These are phyloP conservation scores for Penstemon newberryi DNA, from an alignment of 257 asterid species.

Conservation along the genomic window DNA sequence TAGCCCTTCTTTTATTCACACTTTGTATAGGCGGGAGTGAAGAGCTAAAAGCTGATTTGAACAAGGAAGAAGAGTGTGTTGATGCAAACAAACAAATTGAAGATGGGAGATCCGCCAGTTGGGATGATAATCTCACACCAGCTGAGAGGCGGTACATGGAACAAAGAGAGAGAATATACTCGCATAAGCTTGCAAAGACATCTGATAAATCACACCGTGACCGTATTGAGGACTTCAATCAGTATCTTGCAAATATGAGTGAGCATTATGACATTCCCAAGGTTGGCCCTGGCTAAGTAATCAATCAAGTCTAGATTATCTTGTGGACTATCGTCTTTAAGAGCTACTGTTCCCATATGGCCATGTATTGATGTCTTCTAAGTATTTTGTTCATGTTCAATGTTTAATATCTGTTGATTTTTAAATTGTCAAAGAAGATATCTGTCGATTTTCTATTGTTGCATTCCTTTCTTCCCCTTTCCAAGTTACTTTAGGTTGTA, in stretches of 20 bases:
- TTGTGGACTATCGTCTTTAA: background rate
- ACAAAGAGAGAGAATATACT: constrained; percentile 70
- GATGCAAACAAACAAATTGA: constrained; percentile 42
- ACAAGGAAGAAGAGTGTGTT: constrained; percentile 53
- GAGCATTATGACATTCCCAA: constrained; percentile 98
- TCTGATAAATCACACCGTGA: constrained; percentile 90
- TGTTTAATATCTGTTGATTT: background rate
- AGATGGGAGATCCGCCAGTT: constrained; percentile 45
- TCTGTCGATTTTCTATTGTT: background rate
- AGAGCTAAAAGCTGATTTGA: constrained; percentile 36
- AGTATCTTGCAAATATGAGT: constrained; percentile 95
- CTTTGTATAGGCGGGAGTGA: constrained; percentile 47
- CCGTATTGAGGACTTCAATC: constrained; percentile 92
- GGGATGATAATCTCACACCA: constrained; percentile 76
- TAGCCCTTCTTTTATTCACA: background rate
- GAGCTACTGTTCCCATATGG: background rate
- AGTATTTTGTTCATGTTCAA: constrained; percentile 9
- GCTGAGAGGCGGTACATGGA: constrained; percentile 95
- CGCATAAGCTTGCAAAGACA: constrained; percentile 78
- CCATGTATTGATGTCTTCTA: background rate
- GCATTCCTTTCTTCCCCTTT: background rate
- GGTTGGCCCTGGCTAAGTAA: constrained; percentile 84
- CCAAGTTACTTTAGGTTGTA: background rate
- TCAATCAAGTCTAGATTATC: constrained; percentile 7
- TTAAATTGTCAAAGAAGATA: no score